Conservation (phyloP, 345 rosid genomes). For the Kernera saxatilis region DNA sequence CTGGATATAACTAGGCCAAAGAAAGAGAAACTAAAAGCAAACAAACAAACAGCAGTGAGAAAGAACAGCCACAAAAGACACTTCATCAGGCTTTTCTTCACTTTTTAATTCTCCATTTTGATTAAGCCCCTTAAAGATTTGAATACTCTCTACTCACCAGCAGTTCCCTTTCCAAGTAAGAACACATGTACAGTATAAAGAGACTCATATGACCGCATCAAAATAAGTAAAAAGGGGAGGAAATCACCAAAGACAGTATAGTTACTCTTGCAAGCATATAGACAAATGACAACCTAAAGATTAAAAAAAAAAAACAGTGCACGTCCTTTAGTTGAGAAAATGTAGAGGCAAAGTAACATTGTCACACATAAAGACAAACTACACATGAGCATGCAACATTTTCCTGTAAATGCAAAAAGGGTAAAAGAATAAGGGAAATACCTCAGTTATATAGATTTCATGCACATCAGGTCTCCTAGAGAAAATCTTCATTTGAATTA, state of each 20-base stretch:
- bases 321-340: slow-evolving; percentile 1
- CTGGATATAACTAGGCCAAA: neutral
- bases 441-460: slow-evolving; percentile 88
- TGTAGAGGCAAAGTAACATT: neutral
- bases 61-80: neutral
- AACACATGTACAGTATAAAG: neutral
- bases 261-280: slow-evolving; percentile 12
- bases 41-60: neutral
- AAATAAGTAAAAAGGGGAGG: neutral
- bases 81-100: neutral
- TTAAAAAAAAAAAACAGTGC: neutral
- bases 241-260: neutral
- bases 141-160: neutral
- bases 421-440: slow-evolving; percentile 17
- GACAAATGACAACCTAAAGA: neutral
- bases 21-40: slow-evolving; percentile 15
- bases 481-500: slow-evolving; percentile 67
- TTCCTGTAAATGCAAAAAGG: neutral
- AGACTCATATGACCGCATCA: neutral
- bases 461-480: slow-evolving; percentile 54
- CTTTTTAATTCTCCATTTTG: neutral
- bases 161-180: neutral
- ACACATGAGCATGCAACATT: neutral
- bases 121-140: neutral
- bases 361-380: neutral